These are phyloP conservation scores for Thelonectria blattea DNA, from an alignment of 2,329 filamentous ascomycete species.

Conservation along the genomic window DNA sequence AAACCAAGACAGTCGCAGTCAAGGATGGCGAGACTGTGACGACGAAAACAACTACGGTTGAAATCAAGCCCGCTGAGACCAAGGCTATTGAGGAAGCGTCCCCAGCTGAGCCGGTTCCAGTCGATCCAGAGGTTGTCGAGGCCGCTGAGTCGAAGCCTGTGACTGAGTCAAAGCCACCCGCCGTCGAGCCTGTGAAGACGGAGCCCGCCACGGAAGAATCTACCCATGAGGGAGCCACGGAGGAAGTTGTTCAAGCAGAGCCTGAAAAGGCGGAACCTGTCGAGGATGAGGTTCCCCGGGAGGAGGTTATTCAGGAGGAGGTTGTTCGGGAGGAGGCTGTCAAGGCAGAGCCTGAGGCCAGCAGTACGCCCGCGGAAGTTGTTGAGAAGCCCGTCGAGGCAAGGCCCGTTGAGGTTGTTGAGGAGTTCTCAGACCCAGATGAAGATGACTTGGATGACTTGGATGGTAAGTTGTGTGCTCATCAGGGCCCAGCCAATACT, in stretches of 20 bases:
- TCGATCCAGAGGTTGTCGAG: neutral
- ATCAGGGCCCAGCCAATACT: neutral
- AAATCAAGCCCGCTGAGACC: constrained; percentile 5
- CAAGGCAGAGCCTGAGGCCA: neutral
- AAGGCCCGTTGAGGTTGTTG: constrained; percentile 38
- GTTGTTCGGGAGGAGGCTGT: neutral
- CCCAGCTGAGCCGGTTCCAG: neutral
- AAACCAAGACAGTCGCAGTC: constrained; percentile 1
- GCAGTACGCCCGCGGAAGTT: neutral
- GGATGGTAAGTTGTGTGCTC: constrained; percentile 64
- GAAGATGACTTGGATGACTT: constrained; percentile 92
- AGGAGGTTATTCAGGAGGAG: neutral
- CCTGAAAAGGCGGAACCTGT: neutral
- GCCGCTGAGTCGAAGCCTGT: neutral
- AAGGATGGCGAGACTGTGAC: neutral
- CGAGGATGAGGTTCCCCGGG: neutral
- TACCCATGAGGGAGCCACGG: neutral
- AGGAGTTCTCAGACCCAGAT: constrained; percentile 83
- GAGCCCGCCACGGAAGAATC: neutral
- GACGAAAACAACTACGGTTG: neutral
- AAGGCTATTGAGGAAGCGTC: neutral
- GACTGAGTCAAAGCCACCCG: neutral
- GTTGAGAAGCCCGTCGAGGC: neutral
- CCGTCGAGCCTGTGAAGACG: neutral
- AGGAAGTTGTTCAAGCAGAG: constrained; percentile 5